Conservation (phyloP, 306 rosid species). For the Lathyrus sativus region DNA sequence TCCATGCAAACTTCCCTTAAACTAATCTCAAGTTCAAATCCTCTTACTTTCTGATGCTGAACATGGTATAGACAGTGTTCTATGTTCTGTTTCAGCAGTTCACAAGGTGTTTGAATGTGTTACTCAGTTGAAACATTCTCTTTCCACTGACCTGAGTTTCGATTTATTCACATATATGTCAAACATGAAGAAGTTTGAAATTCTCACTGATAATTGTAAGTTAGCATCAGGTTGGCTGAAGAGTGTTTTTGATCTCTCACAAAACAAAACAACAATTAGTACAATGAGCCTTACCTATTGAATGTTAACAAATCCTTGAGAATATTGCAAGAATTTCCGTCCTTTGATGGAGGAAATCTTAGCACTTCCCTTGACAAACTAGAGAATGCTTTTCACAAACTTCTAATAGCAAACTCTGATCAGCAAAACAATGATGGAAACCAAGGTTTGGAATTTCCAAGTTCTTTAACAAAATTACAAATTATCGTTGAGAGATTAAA, state of each 20-base stretch:
- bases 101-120: conserved; percentile 56
- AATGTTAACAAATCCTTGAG: conserved; percentile 57
- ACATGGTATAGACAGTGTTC: conserved; percentile 52
- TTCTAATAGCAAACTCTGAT: conserved; percentile 46
- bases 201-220: conserved; percentile 62
- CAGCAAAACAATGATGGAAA: too few species aligned
- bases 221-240: conserved; percentile 70
- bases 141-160: conserved; percentile 42
- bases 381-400: conserved; percentile 61
- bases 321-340: conserved; percentile 55
- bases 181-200: conserved; percentile 60
- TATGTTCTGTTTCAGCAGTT: conserved; percentile 68
- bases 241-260: conserved; percentile 48
- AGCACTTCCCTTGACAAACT: conserved; percentile 65
- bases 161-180: conserved; percentile 58
- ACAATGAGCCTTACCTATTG: conserved; percentile 44
- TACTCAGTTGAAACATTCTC: conserved; percentile 59
- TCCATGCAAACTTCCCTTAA: conserved; percentile 54
- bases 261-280: conserved; percentile 39
- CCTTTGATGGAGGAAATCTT: conserved; percentile 69
- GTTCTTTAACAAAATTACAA: conserved; percentile 52
- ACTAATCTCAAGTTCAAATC: conserved; percentile 26
- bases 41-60: conserved; percentile 42
- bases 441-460: conserved; percentile 47
- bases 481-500: too few species aligned